These are phyloP conservation scores for Kwoniella shandongensis DNA, from an alignment of 768 basidiomycete species.

Conservation along the genomic window DNA sequence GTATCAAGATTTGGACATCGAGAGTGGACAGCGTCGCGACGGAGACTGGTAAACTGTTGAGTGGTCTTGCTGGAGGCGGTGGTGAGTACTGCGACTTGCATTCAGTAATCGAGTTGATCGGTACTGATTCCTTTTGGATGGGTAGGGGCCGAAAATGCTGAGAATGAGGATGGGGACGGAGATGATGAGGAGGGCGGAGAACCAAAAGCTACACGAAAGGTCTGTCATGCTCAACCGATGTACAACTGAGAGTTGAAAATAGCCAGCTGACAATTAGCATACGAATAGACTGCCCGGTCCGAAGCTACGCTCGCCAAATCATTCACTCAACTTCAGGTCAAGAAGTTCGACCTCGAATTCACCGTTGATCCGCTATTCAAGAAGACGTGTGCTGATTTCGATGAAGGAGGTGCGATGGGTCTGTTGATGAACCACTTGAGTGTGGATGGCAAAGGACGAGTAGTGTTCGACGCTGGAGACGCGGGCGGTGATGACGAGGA, in stretches of 20 bases:
- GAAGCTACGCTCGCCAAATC: conserved; percentile 89
- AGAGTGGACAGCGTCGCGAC: conserved; percentile 95
- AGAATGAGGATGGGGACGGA: conserved; percentile 64
- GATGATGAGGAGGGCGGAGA: conserved; percentile 66
- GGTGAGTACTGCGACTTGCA: conserved; percentile 2
- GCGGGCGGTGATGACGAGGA: conserved; percentile 64
- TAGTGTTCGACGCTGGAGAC: conserved; percentile 96
- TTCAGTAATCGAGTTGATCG: background rate
- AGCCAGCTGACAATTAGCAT: background rate
- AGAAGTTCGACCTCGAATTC: conserved; percentile 94
- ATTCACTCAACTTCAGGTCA: conserved; percentile 73
- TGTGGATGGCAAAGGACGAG: conserved; percentile 75
- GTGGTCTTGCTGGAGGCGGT: conserved; percentile 68
- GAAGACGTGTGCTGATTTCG: conserved; percentile 97
- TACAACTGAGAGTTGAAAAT: too few species aligned
- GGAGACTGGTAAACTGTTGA: conserved; percentile 91
- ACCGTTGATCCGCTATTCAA: conserved; percentile 94
- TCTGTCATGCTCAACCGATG: too few species aligned
- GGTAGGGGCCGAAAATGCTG: conserved; percentile 59
- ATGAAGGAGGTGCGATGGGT: conserved; percentile 95
- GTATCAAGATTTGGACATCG: conserved; percentile 99
- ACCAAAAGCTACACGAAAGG: conserved; percentile 57
- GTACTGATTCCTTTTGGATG: too few species aligned
- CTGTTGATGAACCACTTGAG: conserved; percentile 96
- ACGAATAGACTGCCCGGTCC: conserved; percentile 60